Percentiles rank a stretch among this genome's conserved stretches.
These are phyloP conservation scores for Corymbia citriodora DNA, from an alignment of 441 rosid genomes.

Conservation along the genomic window DNA sequence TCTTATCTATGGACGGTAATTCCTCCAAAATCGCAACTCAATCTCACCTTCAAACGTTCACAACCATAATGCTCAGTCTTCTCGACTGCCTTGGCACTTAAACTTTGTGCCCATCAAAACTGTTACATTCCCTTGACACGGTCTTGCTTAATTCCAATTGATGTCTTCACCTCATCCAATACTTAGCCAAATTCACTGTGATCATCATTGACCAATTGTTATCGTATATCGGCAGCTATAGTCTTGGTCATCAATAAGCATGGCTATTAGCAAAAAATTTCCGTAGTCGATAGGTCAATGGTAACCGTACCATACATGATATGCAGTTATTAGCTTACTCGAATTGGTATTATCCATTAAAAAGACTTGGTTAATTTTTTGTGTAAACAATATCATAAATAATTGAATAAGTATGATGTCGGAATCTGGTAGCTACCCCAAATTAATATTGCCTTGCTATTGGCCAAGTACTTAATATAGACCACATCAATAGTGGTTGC, in stretches of 20 bases:
- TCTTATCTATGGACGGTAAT: background rate
- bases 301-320: background rate
- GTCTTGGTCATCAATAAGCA: background rate
- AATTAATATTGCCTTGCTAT: background rate
- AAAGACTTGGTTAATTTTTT: background rate
- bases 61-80: background rate
- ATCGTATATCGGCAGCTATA: background rate
- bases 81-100: background rate
- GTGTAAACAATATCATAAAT: background rate
- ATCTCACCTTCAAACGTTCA: background rate
- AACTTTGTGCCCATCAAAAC: background rate
- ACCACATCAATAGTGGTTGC: no score
- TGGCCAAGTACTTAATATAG: background rate
- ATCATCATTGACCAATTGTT: background rate
- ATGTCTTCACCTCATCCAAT: background rate
- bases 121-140: background rate
- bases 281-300: background rate
- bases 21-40: background rate
- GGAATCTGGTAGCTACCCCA: background rate
- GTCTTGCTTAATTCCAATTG: background rate
- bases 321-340: background rate
- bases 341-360: rapidly evolving
- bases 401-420: background rate
- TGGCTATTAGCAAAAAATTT: background rate
- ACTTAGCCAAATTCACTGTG: background rate